Conservation (phyloP, 176 grass and related monocot species). For the Oryza glaberrima region DNA sequence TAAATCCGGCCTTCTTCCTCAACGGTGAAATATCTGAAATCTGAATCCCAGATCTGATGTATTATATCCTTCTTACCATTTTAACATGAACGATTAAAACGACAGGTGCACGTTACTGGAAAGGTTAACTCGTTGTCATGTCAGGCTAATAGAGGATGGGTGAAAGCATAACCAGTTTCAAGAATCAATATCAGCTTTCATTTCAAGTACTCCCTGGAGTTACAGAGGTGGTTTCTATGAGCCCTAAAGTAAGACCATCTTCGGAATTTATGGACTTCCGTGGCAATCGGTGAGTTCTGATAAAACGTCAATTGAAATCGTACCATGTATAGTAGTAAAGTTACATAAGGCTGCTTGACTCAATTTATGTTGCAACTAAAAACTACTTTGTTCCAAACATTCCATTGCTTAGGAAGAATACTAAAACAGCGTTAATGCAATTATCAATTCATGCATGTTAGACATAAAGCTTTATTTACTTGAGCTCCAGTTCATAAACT, state of each 20-base stretch:
- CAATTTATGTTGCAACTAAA: background rate
- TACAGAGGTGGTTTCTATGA: background rate
- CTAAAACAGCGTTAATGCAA: background rate
- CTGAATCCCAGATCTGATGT: slow-evolving; percentile 23
- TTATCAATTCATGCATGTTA: background rate
- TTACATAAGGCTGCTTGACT: background rate
- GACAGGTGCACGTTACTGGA: background rate
- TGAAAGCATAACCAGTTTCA: background rate
- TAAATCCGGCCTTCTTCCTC: slow-evolving; percentile 34
- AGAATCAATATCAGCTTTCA: background rate
- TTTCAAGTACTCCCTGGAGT: background rate
- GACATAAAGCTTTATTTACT: background rate
- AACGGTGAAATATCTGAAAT: slow-evolving; percentile 45
- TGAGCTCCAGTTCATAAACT: background rate
- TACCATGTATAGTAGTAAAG: background rate
- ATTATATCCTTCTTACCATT: slow-evolving; percentile 2
- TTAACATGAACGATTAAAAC: background rate
- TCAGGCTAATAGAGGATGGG: slow-evolving; percentile 2
- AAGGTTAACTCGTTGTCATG: background rate
- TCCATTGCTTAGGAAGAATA: background rate
- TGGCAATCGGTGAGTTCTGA: background rate
- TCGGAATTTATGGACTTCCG: background rate
- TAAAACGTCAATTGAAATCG: background rate
- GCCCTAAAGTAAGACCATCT: background rate
- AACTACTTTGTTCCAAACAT: background rate